Base-by-base conservation (phyloP, 1,284 basidiomycete genomes). In the Tylopilus orsonianus region DNA sequence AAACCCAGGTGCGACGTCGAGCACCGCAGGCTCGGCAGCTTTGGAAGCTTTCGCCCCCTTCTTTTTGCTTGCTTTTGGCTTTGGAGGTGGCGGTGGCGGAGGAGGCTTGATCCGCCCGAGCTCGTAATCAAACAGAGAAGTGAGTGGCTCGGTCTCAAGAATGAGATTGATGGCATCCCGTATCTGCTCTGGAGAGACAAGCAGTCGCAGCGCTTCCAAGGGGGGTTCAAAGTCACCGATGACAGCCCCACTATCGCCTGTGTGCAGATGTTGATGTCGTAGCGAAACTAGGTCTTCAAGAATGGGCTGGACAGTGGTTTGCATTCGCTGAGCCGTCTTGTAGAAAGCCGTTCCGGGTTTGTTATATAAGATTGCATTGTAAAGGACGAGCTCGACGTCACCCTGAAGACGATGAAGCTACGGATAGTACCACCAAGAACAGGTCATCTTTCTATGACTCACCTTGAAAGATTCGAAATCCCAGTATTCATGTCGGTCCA, bases 331-430 rank as follows among this genome's bases (percentile, higher is more conserved):
- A 0, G 96, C 95, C 1, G 81, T 72, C 58, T 84, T 88, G 69
- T 91, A 80, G 61, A 87, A 88, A 0, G 78, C 59, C 0, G 88
- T 87, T 27, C 85, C 87, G 0, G 80, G 69, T 56, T 85, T 81
- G 67, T 99, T 98, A 71, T 97, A 99, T 5, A 79, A 59, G 52
- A 90, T 83, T 0, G 95, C 95, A 60, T 99, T 99, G 54, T 83
- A 75, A 13, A 93, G 66, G 5, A 98, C 90, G 16, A 97, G 83
- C 37, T 81, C 66, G 34, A 97, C 70, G 62, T 99, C 95, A 43
- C 80, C 74, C 91, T 97, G 55, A n/a, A 32, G 43, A 48, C 9
- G 8, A 37, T 22, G 16, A 0, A n/a, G 41, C 47, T 18, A 42
- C 2, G 19, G 19, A 19, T 45, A 14, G 16, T n/a, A 42, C 46